Evolutionary conservation across 2,329 filamentous ascomycete species (phyloP), one percentile per base, ranked within the genome.

Genomic region (Boeremia exigua): DNA sequence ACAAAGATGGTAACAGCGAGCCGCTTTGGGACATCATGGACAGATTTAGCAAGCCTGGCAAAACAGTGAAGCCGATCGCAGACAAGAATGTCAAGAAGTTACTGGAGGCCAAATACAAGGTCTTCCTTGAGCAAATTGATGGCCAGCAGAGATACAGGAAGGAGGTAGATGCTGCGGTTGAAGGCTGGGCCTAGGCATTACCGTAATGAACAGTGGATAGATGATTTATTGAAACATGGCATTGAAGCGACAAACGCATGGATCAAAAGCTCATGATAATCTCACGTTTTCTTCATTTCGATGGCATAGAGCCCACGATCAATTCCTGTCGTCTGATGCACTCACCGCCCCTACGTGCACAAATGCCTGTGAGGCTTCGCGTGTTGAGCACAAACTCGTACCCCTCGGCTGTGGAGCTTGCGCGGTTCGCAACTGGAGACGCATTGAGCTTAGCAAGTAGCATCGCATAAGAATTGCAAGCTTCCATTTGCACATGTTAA

Each of bases 1-100:
- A 90, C 69, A 82, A 83, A 34, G 83, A 90, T 9, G 91, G 91
- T 39, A 88, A 88, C 68, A 93, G 90, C 0, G 93, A 97, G 79
- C 86, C 89, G 36, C 80, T 99, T 59, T 99, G 95, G 95, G 86
- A 87, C 65, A 97, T 99, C 73, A 99, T 99, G 95, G 91, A 96
- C 75, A 86, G 92, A 53, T 95, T 97, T 88, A 96, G 91, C 79
- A 96, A 97, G 82, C 89, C 92, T 8, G 95, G 94, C 29, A 91
- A 88, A 68, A 85, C 92, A 44, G 89, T 97, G 2, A 83, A 88
- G 75, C 92, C 94, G 0, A 87, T 87, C 19, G 85, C 82, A 48
- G 86, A 96, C 72, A 78, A 80, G 56, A 84, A 84, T 10, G 89
- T 96, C 81, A 93, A 90, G 81, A 86, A 86, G 71, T 78, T 99